Evolutionary conservation across 768 basidiomycete genomes (phyloP), one percentile per base, ranked within the genome.

Genomic region (Psilocybe sp.): DNA sequence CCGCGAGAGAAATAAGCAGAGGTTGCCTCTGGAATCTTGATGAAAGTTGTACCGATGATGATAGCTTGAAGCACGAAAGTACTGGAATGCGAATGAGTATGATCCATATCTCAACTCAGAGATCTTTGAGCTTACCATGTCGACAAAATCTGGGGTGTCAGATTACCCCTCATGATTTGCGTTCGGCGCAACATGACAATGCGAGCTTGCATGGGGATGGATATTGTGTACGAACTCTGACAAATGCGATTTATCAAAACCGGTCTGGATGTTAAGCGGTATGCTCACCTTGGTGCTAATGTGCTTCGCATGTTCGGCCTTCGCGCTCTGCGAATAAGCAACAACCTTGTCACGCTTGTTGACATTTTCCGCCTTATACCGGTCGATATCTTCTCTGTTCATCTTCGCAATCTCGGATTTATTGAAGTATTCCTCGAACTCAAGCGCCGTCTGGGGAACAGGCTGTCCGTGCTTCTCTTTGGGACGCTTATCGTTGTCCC

Each of bases 1-100:
- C 85, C 87, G 20, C 88, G 77, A 13, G 83, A 81, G 68, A 85
- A 89, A 62, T 81, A 82, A 15, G 78, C 81, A 4, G 69, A 57
- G 0, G 87, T 85, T 14, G 68, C 61, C 14, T 80, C 71, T 2
- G 75, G 70, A 38, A 83, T 66, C 5, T 71, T 68, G 50, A 79
- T 72, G 72, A 87, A 89, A 38, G 84, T 76, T 0, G 82, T 83
- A 7, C 86, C 85, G 46, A 83, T 71, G 55, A 75, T 71, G 37
- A 73, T 47, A 18, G 56, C 63, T 49, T 70, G 67, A 15, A 76
- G 52, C 32, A 78, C 60, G 44, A 69, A 70, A 2, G 55, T 53
- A 19, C 64, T 67, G 23, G 10, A 49, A 16, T 33, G 75, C 4
- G n/a, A 16, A 15, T 32, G 23, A 37, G 7, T 14, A 19, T 40